These are phyloP conservation scores for Scleroderma citrinum DNA, from an alignment of 768 basidiomycete genomes.

Conservation along the genomic window DNA sequence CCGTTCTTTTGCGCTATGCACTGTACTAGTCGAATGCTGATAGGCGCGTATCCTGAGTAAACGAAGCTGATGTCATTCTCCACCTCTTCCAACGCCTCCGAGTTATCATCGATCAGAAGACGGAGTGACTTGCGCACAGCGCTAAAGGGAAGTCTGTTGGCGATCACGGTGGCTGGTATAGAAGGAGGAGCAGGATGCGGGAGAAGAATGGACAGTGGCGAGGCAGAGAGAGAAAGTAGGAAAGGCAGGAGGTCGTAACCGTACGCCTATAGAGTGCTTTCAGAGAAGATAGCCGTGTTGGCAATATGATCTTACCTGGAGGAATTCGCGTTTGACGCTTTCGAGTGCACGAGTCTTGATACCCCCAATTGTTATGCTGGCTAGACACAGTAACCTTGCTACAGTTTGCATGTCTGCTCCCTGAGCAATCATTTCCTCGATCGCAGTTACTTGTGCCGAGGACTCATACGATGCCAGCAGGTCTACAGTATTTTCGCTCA, in stretches of 20 bases:
- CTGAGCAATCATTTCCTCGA: constrained; percentile 88
- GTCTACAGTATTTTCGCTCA: constrained; percentile 47
- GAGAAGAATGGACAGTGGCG: constrained; percentile 62
- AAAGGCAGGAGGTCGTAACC: constrained; percentile 69
- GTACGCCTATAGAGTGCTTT: constrained; percentile 47
- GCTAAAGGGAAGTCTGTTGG: constrained; percentile 65
- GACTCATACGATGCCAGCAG: constrained; percentile 91
- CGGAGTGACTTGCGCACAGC: constrained; percentile 77
- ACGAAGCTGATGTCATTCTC: constrained; percentile 95
- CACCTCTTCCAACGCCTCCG: constrained; percentile 69
- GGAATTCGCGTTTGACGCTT: constrained; percentile 82
- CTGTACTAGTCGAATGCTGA: constrained; percentile 87
- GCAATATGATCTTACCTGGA: constrained; percentile 49
- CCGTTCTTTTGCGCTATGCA: constrained; percentile 89
- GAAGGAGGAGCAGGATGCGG: constrained; percentile 62
- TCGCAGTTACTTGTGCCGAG: constrained; percentile 68
- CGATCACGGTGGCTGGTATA: constrained; percentile 32
- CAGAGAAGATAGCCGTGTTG: constrained; percentile 15
- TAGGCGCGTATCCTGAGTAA: constrained; percentile 95
- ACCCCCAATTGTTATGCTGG: constrained; percentile 77
- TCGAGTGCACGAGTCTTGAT: constrained; percentile 86
- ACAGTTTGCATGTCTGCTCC: constrained; percentile 78
- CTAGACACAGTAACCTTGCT: constrained; percentile 77
- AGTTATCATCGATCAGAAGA: constrained; percentile 85
- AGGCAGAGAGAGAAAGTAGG: constrained; percentile 56